Percentiles rank a stretch among this genome's conserved stretches.
Conservation (phyloP, 139 green algal species). For the Chlamydomonas asymmetrica region DNA sequence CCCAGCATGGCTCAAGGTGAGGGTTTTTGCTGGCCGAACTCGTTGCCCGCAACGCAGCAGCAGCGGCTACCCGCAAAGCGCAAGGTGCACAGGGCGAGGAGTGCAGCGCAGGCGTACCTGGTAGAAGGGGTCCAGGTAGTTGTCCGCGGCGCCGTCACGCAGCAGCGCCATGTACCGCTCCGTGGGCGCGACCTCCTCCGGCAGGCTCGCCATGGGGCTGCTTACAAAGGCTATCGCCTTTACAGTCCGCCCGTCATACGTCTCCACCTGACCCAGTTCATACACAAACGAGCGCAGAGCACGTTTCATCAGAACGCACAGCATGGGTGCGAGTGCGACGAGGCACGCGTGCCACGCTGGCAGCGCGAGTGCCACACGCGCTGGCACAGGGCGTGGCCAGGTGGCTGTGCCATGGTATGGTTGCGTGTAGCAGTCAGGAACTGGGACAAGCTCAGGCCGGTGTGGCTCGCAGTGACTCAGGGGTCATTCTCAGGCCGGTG, state of each 20-base stretch:
- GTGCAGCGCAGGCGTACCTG: slow-evolving; percentile 25
- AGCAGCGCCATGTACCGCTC: slow-evolving; percentile 45
- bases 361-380: too few species aligned
- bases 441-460: too few species aligned
- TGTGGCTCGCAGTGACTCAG: too few species aligned
- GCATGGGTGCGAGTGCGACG: too few species aligned
- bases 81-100: background rate
- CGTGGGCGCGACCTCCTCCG: slow-evolving; percentile 34
- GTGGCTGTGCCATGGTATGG: too few species aligned
- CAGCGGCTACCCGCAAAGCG: background rate
- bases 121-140: slow-evolving; percentile 54
- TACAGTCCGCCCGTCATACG: background rate
- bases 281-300: background rate
- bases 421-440: too few species aligned
- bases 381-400: too few species aligned
- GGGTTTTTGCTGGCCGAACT: too few species aligned
- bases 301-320: too few species aligned
- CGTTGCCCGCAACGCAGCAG: background rate
- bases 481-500: too few species aligned
- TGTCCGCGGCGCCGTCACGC: slow-evolving; percentile 46
- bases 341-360: too few species aligned
- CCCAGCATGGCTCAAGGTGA: background rate
- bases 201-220: slow-evolving; percentile 9
- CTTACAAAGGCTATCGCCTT: too few species aligned
- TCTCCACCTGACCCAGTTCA: background rate